Evolutionary conservation across 306 rosid species (phyloP), one percentile per base, ranked within the genome.

Genomic region (Trifolium dubium): DNA sequence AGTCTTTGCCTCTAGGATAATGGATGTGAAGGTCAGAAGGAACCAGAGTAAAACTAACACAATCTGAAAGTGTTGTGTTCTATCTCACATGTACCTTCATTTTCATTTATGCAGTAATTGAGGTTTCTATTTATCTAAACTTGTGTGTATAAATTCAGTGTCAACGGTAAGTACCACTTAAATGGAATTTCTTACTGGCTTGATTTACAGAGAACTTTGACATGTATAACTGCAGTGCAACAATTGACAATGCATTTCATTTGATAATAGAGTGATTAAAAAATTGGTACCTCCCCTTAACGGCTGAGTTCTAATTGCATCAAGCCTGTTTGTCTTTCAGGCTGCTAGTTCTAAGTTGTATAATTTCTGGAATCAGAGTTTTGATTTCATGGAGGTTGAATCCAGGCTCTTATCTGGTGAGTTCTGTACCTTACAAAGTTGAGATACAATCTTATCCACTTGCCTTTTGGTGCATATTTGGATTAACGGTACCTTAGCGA

Each of bases 1-100:
- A 32, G 65, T 59, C 39, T 12, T 30, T 59, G 40, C 40, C 10
- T 59, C 10, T 31, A 32, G 41, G 65, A 13, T 59, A 14, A 23
- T 69, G 59, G 53, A 68, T 32, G 70, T 50, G 51, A 10, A 62
- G 10, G 39, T 5, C 17, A 59, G 10, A 12, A 35, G 50, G 29
- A 18, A 80, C 30, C 14, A 30, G 0, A 64, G 74, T 12, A 56
- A 30, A 58, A 10, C 65, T 13, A 17, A 46, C 50, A 37, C 12
- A 69, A 4, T 41, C 29, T 30, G 29, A 2, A 41, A 53, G 43
- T 43, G 37, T 69, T 68, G 18, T 44, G 7, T 49, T 79, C 58
- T 39, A 59, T 73, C 51, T 73, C 74, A 29, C 2, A 37, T 41
- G 5, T 8, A 49, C 62, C 23, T 44, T 43, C 40, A 5, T 58